These are phyloP conservation scores for Tulasnella sp. DNA, from an alignment of 768 basidiomycete genomes.

Conservation along the genomic window DNA sequence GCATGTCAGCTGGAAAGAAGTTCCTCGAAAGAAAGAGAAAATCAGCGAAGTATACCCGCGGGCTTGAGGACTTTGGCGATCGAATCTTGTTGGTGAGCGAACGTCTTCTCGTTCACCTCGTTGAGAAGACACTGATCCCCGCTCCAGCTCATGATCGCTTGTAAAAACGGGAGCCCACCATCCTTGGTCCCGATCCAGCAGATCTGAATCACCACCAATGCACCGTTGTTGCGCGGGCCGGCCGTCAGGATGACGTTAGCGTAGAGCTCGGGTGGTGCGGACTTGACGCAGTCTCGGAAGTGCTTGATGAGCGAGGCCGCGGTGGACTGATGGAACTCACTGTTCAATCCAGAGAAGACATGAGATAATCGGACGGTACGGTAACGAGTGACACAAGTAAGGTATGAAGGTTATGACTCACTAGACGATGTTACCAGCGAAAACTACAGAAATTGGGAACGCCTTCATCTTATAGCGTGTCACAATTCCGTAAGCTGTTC, in stretches of 20 bases:
- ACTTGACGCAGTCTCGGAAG: conserved; percentile 87
- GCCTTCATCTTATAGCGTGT: conserved; percentile 87
- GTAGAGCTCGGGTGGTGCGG: conserved; percentile 77
- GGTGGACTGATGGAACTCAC: conserved; percentile 79
- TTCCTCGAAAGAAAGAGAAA: not conserved
- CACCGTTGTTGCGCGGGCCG: conserved; percentile 72
- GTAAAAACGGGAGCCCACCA: conserved; percentile 63
- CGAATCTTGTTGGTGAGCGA: conserved; percentile 82
- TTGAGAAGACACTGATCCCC: conserved; percentile 79
- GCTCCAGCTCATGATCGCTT: conserved; percentile 79
- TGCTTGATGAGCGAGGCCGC: conserved; percentile 83
- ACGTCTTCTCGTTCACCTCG: conserved; percentile 84
- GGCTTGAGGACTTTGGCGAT: conserved; percentile 83
- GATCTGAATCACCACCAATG: conserved; percentile 77
- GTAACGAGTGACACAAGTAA: conserved; percentile 15
- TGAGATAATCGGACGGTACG: conserved; percentile 7
- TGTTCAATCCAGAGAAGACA: conserved; percentile 25
- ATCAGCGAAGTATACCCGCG: conserved; percentile 42
- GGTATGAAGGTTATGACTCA: conserved; percentile 31
- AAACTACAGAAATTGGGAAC: conserved; percentile 81
- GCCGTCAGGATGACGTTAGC: conserved; percentile 86
- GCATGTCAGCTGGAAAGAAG: not conserved
- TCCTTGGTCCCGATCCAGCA: conserved; percentile 75
- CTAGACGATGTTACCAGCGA: conserved; percentile 90
- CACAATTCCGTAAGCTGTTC: conserved; percentile 70